These are phyloP conservation scores for Wickerhamiella spandovensis DNA, from an alignment of 805 yeast genomes.

Conservation along the genomic window DNA sequence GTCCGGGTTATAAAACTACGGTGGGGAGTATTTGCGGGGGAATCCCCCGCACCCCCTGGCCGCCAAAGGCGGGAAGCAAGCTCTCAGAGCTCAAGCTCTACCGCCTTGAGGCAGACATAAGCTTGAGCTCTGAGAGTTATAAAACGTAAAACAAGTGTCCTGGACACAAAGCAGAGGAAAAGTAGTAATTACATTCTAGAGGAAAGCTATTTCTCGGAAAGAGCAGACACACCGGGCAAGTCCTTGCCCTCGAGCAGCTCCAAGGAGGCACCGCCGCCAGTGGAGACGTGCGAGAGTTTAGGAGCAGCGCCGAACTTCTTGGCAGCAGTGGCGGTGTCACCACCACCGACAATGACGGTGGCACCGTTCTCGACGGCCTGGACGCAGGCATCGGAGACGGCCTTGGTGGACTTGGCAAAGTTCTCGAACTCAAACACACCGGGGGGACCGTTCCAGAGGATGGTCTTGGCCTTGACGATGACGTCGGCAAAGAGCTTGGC, in stretches of 20 bases:
- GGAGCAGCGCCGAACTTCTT: constrained; percentile 96
- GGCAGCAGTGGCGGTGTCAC: constrained; percentile 98
- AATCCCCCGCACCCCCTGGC: too few species aligned
- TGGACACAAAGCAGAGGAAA: not conserved
- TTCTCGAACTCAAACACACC: constrained; percentile 97
- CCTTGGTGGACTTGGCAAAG: constrained; percentile 85
- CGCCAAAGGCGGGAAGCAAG: too few species aligned
- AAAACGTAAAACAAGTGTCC: not conserved
- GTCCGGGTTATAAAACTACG: too few species aligned
- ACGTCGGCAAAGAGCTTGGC: constrained; percentile 66
- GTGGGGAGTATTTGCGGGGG: too few species aligned
- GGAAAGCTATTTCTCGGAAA: constrained; percentile 50
- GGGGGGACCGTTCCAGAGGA: constrained; percentile 99
- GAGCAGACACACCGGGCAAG: constrained; percentile 93
- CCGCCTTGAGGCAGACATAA: too few species aligned
- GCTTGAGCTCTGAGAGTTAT: not conserved
- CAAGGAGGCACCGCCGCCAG: constrained; percentile 99
- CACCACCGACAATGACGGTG: constrained; percentile 94
- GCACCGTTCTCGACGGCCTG: constrained; percentile 79
- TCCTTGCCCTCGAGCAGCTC: constrained; percentile 98
- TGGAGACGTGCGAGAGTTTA: constrained; percentile 94
- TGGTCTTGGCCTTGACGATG: constrained; percentile 88
- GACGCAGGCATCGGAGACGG: constrained; percentile 79
- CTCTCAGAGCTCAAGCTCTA: too few species aligned
- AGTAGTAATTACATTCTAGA: not conserved